Percentiles rank a stretch among this genome's conserved stretches.
Evolutionary conservation across 2,329 filamentous ascomycete species (phyloP).

Genomic region (Pseudogymnoascus sp.): DNA sequence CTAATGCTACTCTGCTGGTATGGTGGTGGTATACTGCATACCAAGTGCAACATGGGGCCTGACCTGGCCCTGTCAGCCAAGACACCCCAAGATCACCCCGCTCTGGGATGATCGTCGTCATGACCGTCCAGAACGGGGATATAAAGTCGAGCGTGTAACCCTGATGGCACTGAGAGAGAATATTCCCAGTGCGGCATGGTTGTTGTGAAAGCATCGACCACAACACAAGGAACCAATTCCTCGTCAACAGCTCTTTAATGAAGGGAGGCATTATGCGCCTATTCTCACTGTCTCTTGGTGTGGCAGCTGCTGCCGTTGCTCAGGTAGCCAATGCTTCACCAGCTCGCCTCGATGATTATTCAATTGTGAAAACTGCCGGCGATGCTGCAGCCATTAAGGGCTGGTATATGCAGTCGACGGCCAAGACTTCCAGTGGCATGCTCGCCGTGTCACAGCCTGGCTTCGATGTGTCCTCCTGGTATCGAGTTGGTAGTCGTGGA

Average conservation of each 20-base stretch:
- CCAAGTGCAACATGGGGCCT: neutral
- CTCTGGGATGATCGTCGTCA: neutral
- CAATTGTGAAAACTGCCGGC: neutral
- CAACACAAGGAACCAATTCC: neutral
- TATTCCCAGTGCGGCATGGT: neutral
- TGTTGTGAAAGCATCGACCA: neutral
- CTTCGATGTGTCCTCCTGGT: slow-evolving; percentile 33
- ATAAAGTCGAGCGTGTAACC: slow-evolving; percentile 3
- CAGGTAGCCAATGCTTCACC: neutral
- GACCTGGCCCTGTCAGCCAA: neutral
- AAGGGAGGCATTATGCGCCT: neutral
- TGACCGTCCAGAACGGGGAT: neutral
- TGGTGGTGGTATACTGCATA: neutral
- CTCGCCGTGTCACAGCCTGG: slow-evolving; percentile 34
- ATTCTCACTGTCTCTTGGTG: neutral
- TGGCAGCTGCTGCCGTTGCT: neutral
- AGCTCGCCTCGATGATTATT: neutral
- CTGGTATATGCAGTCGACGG: slow-evolving; percentile 43
- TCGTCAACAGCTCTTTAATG: neutral
- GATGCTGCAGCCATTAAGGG: slow-evolving; percentile 1
- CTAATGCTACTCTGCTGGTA: neutral
- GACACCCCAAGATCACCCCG: neutral
- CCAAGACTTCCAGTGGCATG: slow-evolving; percentile 30
- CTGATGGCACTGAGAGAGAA: neutral
- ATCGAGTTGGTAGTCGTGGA: slow-evolving; percentile 9